Base-by-base conservation (phyloP, 2,329 filamentous ascomycete species). In the Lachnellula willkommii region DNA sequence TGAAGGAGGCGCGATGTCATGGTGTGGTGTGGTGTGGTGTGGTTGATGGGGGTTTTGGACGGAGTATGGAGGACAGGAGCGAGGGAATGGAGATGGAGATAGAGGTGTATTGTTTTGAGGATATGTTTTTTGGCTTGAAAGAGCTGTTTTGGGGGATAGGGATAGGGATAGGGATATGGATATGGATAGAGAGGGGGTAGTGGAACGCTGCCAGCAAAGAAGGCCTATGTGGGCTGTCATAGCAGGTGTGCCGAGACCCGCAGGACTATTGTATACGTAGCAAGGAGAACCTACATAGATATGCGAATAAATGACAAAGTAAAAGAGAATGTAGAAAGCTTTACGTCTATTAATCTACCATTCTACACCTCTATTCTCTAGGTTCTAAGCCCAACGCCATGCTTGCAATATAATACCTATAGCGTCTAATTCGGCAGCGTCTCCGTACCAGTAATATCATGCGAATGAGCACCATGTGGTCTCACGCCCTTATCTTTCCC, bases 1-100 rank as follows among this genome's bases (percentile, higher is more conserved):
- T n/a, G n/a, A n/a, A 65, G 51, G 0, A 72, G 60, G 7, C 70
- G 65, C 15, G 39, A 12, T 22, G 45, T 24, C 22, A 32, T 26
- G 14, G 22, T 26, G 14, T 43, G 40, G 35, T 20, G 20, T 20
- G 20, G 20, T 20, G 20, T 20, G 20, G 20, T 20, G 20, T 40
- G 37, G 37, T 40, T 40, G 14, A 40, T n/a, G 37, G 7, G 2
- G 15, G 2, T n/a, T 17, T 17, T 45, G 15, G 5, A 20, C 20
- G 20, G 20, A 20, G 20, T 20, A 20, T 20, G 20, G 20, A 20
- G 20, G 20, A 20, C 20, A 45, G 20, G 20, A 20, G 20, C 9
- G 15, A 11, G 24, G 42, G 20, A 12, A 17, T 8, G 12, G 17
- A 24, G 5, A 2, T 8, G 20, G n/a, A 24, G 5, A 2, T 8